Conservation (phyloP, 2,329 filamentous ascomycete species). For the Zopfia rhizophila region DNA sequence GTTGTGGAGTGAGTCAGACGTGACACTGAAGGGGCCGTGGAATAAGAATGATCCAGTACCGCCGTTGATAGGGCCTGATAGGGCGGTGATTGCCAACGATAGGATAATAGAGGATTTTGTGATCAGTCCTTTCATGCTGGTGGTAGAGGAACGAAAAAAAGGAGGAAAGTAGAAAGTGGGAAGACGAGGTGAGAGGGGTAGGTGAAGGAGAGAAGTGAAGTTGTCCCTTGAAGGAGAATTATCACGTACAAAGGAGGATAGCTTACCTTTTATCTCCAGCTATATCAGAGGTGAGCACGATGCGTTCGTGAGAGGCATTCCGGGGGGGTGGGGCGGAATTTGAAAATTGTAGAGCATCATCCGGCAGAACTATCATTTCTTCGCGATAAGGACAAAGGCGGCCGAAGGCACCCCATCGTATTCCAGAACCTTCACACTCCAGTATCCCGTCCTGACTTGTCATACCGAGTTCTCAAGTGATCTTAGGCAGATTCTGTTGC, state of each 20-base stretch:
- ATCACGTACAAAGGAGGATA: constrained; percentile 5
- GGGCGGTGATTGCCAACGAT: constrained; percentile 32
- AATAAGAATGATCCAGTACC: constrained; percentile 38
- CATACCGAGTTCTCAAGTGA: constrained; percentile 6
- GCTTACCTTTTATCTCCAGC: constrained; percentile 11
- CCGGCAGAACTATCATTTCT: constrained; percentile 6
- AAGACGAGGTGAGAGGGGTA: constrained; percentile 4
- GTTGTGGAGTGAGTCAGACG: constrained; percentile 59
- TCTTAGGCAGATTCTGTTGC: constrained; percentile 9
- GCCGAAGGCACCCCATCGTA: too few species aligned
- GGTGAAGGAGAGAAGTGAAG: constrained; percentile 1
- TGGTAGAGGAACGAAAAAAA: neutral
- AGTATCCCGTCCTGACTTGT: constrained; percentile 10
- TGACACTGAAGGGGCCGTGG: constrained; percentile 47
- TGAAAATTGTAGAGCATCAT: too few species aligned
- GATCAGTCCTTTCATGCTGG: constrained; percentile 36
- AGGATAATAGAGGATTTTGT: constrained; percentile 38
- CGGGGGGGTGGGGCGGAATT: constrained; percentile 2
- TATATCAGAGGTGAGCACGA: constrained; percentile 6
- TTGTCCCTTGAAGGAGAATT: constrained; percentile 2
- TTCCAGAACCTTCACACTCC: too few species aligned
- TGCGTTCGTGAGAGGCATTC: constrained; percentile 2
- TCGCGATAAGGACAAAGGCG: constrained; percentile 33
- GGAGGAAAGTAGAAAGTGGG: constrained; percentile 17
- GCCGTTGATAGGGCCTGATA: constrained; percentile 30